Evolutionary conservation across 1,139 yeast genomes (phyloP).

Genomic region (Geotrichum aggregatum): DNA sequence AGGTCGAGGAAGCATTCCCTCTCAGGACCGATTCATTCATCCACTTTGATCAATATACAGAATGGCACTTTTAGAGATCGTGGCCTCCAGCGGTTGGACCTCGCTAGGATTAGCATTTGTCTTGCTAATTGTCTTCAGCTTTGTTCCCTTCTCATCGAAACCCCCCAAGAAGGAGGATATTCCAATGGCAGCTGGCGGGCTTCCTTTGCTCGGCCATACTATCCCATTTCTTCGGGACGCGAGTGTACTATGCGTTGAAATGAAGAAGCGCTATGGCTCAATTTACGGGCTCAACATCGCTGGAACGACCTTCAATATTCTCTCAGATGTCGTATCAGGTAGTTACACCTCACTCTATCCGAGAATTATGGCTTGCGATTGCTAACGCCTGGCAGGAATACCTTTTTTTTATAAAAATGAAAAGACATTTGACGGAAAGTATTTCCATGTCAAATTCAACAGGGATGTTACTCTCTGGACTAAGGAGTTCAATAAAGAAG

Average conservation of each 20-base stretch:
- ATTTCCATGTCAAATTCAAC: conserved; percentile 16
- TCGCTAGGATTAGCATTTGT: not conserved
- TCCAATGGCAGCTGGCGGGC: conserved; percentile 11
- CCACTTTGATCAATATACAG: too few relatives aligned
- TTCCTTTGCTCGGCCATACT: conserved; percentile 12
- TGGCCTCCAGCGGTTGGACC: conserved; percentile 1
- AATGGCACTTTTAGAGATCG: not conserved
- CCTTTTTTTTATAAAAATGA: conserved; percentile 11
- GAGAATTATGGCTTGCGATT: too few relatives aligned
- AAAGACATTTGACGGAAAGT: conserved; percentile 4
- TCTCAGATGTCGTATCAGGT: conserved; percentile 15
- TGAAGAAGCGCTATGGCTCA: conserved; percentile 14
- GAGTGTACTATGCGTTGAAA: conserved; percentile 6
- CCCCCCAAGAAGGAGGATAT: conserved; percentile 2
- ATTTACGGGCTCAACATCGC: conserved; percentile 13
- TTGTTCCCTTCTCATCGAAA: not conserved
- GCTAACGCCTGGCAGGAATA: too few relatives aligned
- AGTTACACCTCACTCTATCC: too few relatives aligned
- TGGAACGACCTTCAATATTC: conserved; percentile 8
- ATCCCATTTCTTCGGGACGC: conserved; percentile 16
- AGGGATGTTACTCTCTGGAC: conserved; percentile 12
- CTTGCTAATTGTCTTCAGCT: not conserved
- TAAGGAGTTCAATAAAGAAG: conserved; percentile 9
- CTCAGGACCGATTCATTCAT: too few relatives aligned
- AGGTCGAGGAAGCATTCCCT: too few relatives aligned